phyloP scores from a whole-genome alignment of 169 alveolate genomes.

The Amoebophrya sp. region DNA sequence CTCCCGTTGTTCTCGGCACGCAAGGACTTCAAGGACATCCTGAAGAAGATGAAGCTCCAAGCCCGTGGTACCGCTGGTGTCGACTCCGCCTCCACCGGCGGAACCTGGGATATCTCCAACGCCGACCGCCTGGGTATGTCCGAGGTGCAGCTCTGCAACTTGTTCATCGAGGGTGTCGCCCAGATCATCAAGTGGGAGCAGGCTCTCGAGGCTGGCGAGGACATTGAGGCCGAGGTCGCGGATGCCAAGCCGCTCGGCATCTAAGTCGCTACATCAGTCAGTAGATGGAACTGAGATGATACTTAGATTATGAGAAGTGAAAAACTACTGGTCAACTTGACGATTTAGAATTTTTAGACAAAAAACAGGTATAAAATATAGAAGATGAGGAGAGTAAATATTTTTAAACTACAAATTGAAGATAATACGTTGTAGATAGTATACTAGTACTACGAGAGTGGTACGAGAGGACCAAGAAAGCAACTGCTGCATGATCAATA shows the following conservation, averaged over 20 bases:
- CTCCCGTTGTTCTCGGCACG: conserved; percentile 39
- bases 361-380: no score
- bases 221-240: conserved; percentile 30
- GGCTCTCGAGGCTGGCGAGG: conserved; percentile 37
- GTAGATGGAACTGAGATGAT: no score
- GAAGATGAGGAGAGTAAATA: no score
- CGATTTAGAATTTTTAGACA: no score
- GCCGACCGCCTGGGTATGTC: conserved; percentile 38
- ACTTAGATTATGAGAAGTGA: no score
- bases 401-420: no score
- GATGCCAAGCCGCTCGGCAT: not conserved
- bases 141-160: conserved; percentile 35
- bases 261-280: not conserved
- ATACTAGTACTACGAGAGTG: no score
- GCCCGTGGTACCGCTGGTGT: conserved; percentile 30
- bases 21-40: conserved; percentile 32
- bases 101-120: conserved; percentile 29
- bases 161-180: conserved; percentile 32
- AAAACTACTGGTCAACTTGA: no score
- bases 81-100: conserved; percentile 33
- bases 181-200: conserved; percentile 36
- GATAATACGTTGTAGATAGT: no score
- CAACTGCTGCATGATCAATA: no score
- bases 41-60: conserved; percentile 30
- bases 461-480: no score